Conservation (phyloP, 225 moss, liverwort and hornwort genomes). For the Asterella californica region DNA sequence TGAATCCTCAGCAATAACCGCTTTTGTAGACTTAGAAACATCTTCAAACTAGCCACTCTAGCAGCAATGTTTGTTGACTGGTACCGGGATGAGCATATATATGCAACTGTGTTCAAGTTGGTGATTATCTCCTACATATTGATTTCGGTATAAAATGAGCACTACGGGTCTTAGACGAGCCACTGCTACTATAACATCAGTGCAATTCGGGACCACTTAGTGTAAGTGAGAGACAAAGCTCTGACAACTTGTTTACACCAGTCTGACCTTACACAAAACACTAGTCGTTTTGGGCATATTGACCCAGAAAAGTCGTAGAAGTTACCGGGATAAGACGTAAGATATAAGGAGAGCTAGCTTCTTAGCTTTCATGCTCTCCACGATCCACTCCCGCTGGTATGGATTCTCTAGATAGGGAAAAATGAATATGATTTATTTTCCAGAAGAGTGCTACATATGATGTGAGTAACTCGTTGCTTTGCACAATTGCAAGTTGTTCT, state of each 20-base stretch:
- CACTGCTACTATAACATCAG: background rate
- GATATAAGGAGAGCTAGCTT: constrained; percentile 63
- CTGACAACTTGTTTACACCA: background rate
- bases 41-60: constrained; percentile 53
- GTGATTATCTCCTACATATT: constrained; percentile 67
- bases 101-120: constrained; percentile 83
- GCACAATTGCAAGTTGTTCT: no score
- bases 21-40: no score
- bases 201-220: background rate
- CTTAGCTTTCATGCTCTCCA: constrained; percentile 76
- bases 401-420: no score
- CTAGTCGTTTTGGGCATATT: background rate
- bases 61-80: constrained; percentile 74
- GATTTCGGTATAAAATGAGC: background rate
- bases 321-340: background rate
- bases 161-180: background rate
- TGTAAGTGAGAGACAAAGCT: background rate
- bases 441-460: no score
- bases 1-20: no score
- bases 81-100: constrained; percentile 80
- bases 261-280: background rate
- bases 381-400: constrained; percentile 96
- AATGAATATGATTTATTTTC: no score
- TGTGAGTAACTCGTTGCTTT: no score
- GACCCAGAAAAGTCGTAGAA: background rate